These are phyloP conservation scores for Euphorbia corollata DNA, from an alignment of 441 rosid species.

Conservation along the genomic window DNA sequence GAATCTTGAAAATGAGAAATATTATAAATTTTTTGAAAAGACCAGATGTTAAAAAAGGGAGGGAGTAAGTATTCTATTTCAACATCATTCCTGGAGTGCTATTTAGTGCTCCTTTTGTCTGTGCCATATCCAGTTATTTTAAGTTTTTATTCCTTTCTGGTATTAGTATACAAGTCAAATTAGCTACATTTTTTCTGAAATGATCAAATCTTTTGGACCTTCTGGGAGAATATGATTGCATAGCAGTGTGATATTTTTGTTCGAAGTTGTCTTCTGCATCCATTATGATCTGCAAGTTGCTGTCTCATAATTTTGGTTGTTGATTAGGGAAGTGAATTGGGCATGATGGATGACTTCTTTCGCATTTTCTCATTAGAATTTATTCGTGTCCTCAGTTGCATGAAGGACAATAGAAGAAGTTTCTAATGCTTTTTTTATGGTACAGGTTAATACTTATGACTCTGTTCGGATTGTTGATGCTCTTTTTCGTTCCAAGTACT, in stretches of 20 bases:
- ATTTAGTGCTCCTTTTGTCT: neutral
- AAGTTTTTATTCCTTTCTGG: too few relatives aligned
- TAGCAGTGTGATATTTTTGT: neutral
- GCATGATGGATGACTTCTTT: neutral
- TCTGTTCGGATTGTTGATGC: constrained; percentile 67
- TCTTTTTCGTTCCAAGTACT: constrained; percentile 75
- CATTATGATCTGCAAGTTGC: constrained; percentile 8
- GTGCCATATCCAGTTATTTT: neutral
- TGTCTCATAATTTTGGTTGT: constrained; percentile 7
- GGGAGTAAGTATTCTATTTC: neutral
- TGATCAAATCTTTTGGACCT: neutral
- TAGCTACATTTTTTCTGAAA: neutral
- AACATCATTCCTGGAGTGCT: neutral
- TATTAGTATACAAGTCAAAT: neutral
- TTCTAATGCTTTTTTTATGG: constrained; percentile 15
- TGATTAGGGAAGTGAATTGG: constrained; percentile 1
- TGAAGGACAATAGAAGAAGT: neutral
- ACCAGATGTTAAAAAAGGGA: too few relatives aligned
- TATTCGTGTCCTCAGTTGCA: too few relatives aligned
- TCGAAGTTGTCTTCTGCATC: constrained; percentile 8
- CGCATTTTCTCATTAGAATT: too few relatives aligned
- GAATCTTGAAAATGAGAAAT: too few relatives aligned
- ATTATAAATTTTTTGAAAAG: too few relatives aligned
- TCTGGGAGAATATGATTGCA: constrained; percentile 6
- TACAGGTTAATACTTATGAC: constrained; percentile 62